Evolutionary conservation across 2,329 filamentous ascomycete species (phyloP).

Genomic region (Fusarium albosuccineum): DNA sequence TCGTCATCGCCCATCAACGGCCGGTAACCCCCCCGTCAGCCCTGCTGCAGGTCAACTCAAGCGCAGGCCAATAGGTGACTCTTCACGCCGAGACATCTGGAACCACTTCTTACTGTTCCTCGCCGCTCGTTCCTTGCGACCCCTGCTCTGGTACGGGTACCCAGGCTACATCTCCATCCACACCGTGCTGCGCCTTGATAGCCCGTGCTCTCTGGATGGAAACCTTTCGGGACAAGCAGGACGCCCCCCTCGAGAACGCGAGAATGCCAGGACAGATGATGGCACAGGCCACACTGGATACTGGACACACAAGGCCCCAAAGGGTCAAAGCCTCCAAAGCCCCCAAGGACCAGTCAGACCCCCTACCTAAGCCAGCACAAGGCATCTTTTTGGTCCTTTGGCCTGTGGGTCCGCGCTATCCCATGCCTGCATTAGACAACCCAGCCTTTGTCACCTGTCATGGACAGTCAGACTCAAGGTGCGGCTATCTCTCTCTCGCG

Average conservation of each 20-base stretch:
- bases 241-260: conserved; percentile 4
- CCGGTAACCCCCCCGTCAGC: conserved; percentile 45
- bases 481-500: conserved; percentile 46
- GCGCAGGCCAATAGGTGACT: conserved; percentile 45
- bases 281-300: conserved; percentile 32
- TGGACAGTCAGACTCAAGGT: conserved; percentile 49
- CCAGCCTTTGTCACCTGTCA: conserved; percentile 49
- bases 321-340: conserved; percentile 40
- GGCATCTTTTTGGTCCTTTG: conserved; percentile 44
- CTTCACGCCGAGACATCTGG: conserved; percentile 44
- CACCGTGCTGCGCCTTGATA: conserved; percentile 47
- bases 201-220: conserved; percentile 38
- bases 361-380: conserved; percentile 35
- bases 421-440: conserved; percentile 49
- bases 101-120: conserved; percentile 34
- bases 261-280: conserved; percentile 29
- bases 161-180: conserved; percentile 38
- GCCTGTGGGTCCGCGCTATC: conserved; percentile 44
- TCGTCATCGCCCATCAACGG: conserved; percentile 23
- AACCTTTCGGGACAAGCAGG: conserved; percentile 33
- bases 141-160: conserved; percentile 38
- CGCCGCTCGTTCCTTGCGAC: conserved; percentile 20
- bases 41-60: conserved; percentile 46
- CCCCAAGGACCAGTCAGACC: conserved; percentile 32
- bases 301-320: conserved; percentile 36